phyloP scores from a whole-genome alignment of 192 early-diverging fungal species.

The Coemansia brasiliensis region DNA sequence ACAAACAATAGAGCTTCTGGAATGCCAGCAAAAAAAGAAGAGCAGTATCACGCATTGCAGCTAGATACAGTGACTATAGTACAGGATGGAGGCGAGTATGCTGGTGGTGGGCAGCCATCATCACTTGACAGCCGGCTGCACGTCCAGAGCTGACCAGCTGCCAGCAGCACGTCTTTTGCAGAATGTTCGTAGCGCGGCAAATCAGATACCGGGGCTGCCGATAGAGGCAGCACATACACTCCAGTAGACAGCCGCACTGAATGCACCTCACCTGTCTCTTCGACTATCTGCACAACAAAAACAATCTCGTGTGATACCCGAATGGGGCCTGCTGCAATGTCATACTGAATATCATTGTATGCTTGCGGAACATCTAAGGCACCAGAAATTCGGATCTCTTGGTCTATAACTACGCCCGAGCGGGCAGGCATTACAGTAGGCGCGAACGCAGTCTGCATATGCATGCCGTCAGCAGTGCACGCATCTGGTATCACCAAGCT shows the following conservation, averaged over 20 bases:
- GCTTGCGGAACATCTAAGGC: conserved; percentile 22
- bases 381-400: conserved; percentile 39
- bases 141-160: conserved; percentile 20
- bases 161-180: conserved; percentile 38
- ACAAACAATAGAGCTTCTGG: neutral
- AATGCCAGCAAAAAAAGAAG: neutral
- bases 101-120: conserved; percentile 17
- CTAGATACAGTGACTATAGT: neutral
- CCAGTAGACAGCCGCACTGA: conserved; percentile 41
- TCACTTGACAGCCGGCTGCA: neutral
- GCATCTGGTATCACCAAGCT: neutral
- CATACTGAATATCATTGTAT: conserved; percentile 41
- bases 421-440: conserved; percentile 11
- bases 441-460: conserved; percentile 22
- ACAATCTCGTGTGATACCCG: conserved; percentile 42
- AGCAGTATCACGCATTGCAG: neutral
- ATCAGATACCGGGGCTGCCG: conserved; percentile 4
- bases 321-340: conserved; percentile 34
- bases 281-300: conserved; percentile 30
- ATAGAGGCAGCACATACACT: conserved; percentile 31
- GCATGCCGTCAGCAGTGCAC: neutral
- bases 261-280: conserved; percentile 45
- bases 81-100: conserved; percentile 10
- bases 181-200: conserved; percentile 47
- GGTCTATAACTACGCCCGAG: conserved; percentile 38